Base-by-base conservation (phyloP, 2,329 filamentous ascomycete genomes). In the Aspergillus eucalypticola region DNA sequence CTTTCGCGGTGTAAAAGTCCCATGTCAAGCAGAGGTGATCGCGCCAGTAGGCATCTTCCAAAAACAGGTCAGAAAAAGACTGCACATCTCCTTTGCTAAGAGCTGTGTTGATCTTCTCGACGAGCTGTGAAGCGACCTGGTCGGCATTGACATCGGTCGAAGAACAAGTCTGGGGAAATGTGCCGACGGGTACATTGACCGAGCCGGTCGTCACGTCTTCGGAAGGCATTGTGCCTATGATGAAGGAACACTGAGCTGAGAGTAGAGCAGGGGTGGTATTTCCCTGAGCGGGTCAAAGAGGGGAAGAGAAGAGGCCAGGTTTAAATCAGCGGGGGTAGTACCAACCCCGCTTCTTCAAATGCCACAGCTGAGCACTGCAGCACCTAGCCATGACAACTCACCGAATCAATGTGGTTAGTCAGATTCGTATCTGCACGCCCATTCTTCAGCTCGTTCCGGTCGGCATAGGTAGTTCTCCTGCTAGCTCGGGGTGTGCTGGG, bases 11-110 rank as follows among this genome's bases (percentile, higher is more conserved):
- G 38, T 78, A 82, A 23, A 86, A 77, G 35, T 84, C 79, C 81
- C 84, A 86, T 0, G 82, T 81, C 8, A 87, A 67, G 6, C 76
- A 81, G 3, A 88, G 78, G 56, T 87, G 82, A 66, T 88, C 86
- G 39, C 85, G 77, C 84, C 84, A 88, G 68, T 82, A 86, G 21
- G 81, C 77, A 39, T 82, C 78, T 10, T 81, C 73, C 2, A 82
- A 65, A 64, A 86, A 86, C 0, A 86, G 75, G 4, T 71, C 62
- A 0, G 75, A 71, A 6, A 80, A 56, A 0, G 72, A 69, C 1
- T 68, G 59, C 32, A 71, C 68, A 49, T 82, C 72, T 7, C 70
- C 67, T 8, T 70, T 66, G 1, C 69, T 57, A 2, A 83, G 67
- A 0, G 71, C 71, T 1, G 69, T 38, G 60, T 82, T 83, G 58